phyloP scores from a whole-genome alignment of 257 asterid genomes.

The Penstemon eatonii region DNA sequence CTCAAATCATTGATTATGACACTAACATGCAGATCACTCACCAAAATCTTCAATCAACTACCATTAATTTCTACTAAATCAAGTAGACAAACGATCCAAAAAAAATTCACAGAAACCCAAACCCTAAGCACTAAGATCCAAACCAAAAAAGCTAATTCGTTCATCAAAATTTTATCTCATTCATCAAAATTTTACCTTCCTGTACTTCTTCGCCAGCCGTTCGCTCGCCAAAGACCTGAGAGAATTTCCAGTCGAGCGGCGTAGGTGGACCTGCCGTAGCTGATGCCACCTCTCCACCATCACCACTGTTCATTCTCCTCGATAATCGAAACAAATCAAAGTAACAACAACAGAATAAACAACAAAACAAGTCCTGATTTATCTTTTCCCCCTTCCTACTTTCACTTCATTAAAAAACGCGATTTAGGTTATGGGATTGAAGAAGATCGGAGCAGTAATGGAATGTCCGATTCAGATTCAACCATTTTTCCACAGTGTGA shows the following conservation, averaged over 20 bases:
- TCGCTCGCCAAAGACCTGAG: constrained; percentile 97
- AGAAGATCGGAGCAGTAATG: constrained; percentile 60
- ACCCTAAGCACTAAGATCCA: constrained; percentile 51
- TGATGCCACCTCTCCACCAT: constrained; percentile 66
- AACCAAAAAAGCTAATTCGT: constrained; percentile 10
- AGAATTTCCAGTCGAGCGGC: constrained; percentile 96
- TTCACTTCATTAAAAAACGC: constrained; percentile 42
- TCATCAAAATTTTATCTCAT: constrained; percentile 21
- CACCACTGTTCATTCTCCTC: constrained; percentile 74
- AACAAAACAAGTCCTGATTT: constrained; percentile 24
- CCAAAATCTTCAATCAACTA: constrained; percentile 29
- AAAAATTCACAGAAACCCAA: constrained; percentile 38
- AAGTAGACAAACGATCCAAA: constrained; percentile 32
- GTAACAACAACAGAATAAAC: constrained; percentile 17
- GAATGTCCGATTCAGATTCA: background rate
- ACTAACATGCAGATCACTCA: constrained; percentile 49
- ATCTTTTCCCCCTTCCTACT: constrained; percentile 20
- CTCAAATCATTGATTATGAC: constrained; percentile 26
- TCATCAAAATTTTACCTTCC: constrained; percentile 65
- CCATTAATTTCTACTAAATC: constrained; percentile 23
- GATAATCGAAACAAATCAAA: constrained; percentile 32
- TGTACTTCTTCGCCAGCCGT: constrained; percentile 98
- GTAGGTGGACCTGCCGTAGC: constrained; percentile 77
- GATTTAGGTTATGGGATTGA: constrained; percentile 41
- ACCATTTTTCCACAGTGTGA: too few relatives aligned